Evolutionary conservation across 2,329 filamentous ascomycete genomes (phyloP), one percentile per base, ranked within the genome.

Genomic region (Intubia oerlemansii): DNA sequence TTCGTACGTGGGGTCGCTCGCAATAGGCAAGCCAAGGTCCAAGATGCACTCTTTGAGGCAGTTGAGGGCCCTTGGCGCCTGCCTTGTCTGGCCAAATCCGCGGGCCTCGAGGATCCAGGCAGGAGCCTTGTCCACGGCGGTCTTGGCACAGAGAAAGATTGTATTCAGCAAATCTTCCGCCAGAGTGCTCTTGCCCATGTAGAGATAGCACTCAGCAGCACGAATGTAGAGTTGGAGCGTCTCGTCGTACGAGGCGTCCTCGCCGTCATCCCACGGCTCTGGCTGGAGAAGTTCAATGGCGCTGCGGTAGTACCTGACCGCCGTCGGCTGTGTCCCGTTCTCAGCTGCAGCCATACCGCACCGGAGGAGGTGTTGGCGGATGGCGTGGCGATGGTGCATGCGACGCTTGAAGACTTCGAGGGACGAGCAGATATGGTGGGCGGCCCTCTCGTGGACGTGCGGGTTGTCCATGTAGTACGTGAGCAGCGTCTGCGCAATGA

Each of bases 241-340:
- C 51, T 95, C 85, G 9, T 81, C 71, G 41, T 92, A 92, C 25
- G 69, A 75, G 1, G 77, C 73, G 44, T 93, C 85, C 5, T 66
- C 59, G 10, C 53, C 48, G 6, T 56, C 58, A 17, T 76, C 57
- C 85, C 85, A 95, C 1, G 78, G 71, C 30, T 78, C 54, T 6
- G 73, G 57, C 44, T 91, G 82, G 10, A 95, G 57, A n/a, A 95
- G 59, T 8, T 61, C 59, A 25, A 92, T 61, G 27, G 80, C 82
- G 31, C 70, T 66, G 25, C 63, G 66, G 47, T 81, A 91, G 43
- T 82, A 92, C 46, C 75, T 80, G 7, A 81, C 64, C 1, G 81
- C 80, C 3, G 81, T 88, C 3, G 73, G 69, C 31, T 79, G 63
- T 3, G 84, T 82, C 11, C 84, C 82, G 29, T 76, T 82, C 43